A percentile compares a stretch with the other conserved stretches of the same genome.
phyloP scores from a whole-genome alignment of 208 protist genomes.

The Trypanosomatidae sp. region DNA sequence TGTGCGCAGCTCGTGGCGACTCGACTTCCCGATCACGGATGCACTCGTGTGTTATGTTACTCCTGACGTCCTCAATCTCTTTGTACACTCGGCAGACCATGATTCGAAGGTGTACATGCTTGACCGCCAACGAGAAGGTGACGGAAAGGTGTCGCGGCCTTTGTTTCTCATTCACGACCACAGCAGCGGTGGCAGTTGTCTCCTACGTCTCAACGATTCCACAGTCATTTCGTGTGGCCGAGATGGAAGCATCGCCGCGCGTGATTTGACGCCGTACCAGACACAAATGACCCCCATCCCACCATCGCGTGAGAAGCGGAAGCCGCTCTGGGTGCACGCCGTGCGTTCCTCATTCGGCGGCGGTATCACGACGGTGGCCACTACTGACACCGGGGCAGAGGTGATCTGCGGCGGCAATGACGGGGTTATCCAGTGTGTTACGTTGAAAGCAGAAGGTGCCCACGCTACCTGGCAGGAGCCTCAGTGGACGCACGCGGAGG shows the following conservation, averaged over 20 bases:
- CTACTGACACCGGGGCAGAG: slow-evolving; percentile 13
- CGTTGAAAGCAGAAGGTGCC: slow-evolving; percentile 8
- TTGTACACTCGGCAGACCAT: slow-evolving; percentile 79
- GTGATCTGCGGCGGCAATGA: slow-evolving; percentile 28
- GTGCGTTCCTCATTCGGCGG: slow-evolving; percentile 51
- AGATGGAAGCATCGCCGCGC: slow-evolving; percentile 63
- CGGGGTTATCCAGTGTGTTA: slow-evolving; percentile 21
- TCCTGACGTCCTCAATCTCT: slow-evolving; percentile 57
- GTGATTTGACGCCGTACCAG: slow-evolving; percentile 72
- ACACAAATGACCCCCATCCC: slow-evolving; percentile 56
- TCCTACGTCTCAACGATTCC: slow-evolving; percentile 36
- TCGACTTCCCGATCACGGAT: slow-evolving; percentile 75
- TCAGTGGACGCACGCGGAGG: slow-evolving; percentile 22
- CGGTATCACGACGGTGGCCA: slow-evolving; percentile 40
- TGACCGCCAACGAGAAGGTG: slow-evolving; percentile 57
- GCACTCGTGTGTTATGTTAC: slow-evolving; percentile 49
- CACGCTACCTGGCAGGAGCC: slow-evolving; percentile 42
- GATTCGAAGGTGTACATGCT: slow-evolving; percentile 85
- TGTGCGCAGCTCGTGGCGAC: slow-evolving; percentile 60
- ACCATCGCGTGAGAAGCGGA: slow-evolving; percentile 80
- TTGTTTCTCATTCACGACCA: slow-evolving; percentile 78
- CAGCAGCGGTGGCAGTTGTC: slow-evolving; percentile 54
- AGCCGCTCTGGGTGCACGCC: slow-evolving; percentile 35
- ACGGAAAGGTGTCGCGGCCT: slow-evolving; percentile 63
- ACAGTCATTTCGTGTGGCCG: slow-evolving; percentile 59